Evolutionary conservation across 106 monocot species (phyloP).

Genomic region (Dioscorea dumetorum): DNA sequence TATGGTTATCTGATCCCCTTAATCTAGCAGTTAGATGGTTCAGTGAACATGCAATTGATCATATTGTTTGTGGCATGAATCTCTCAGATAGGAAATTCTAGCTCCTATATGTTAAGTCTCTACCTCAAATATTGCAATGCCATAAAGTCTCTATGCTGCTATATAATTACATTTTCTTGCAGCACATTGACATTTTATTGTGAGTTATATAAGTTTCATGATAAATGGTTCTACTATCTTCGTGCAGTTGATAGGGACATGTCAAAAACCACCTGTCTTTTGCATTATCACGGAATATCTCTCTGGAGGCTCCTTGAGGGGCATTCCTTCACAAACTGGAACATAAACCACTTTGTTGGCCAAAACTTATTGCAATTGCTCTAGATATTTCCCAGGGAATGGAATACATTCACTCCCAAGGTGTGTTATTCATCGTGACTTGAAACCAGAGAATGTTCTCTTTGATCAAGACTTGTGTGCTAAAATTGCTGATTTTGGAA

Average conservation of each 20-base stretch:
- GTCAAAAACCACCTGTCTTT: slow-evolving; percentile 43
- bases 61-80: too few relatives aligned
- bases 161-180: too few relatives aligned
- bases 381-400: slow-evolving; percentile 63
- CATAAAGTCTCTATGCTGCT: too few relatives aligned
- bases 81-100: too few relatives aligned
- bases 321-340: slow-evolving; percentile 60
- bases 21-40: too few relatives aligned
- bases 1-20: too few relatives aligned
- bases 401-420: slow-evolving; percentile 84
- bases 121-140: too few relatives aligned
- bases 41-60: too few relatives aligned
- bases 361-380: slow-evolving; percentile 36
- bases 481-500: slow-evolving; percentile 84
- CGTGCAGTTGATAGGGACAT: slow-evolving; percentile 68
- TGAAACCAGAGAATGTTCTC: slow-evolving; percentile 81
- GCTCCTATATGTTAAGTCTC: too few relatives aligned
- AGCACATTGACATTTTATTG: too few relatives aligned
- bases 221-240: not conserved
- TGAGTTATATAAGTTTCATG: too few relatives aligned
- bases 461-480: slow-evolving; percentile 41
- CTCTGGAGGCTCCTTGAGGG: slow-evolving; percentile 73
- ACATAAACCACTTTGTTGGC: slow-evolving; percentile 42
- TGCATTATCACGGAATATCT: slow-evolving; percentile 74
- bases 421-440: slow-evolving; percentile 67